Percentiles rank a stretch among this genome's conserved stretches.
These are phyloP conservation scores for Verbena officinalis DNA, from an alignment of 257 asterid genomes.

Conservation along the genomic window DNA sequence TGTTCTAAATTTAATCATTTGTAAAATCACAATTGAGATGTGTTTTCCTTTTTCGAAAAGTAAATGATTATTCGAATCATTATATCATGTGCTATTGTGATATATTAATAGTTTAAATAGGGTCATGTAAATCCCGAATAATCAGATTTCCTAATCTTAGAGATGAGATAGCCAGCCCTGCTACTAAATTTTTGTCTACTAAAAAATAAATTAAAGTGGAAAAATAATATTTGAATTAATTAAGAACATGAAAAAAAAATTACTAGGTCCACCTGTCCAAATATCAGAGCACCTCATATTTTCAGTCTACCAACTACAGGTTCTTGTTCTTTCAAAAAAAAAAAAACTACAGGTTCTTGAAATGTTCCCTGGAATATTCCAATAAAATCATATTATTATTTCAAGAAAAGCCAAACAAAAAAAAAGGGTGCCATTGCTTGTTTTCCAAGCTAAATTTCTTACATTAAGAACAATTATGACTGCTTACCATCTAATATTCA, in stretches of 20 bases:
- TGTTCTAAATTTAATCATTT: too few relatives aligned
- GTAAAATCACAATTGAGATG: too few relatives aligned
- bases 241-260: not conserved
- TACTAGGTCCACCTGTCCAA: not conserved
- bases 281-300: not conserved
- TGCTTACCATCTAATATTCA: not conserved
- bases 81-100: too few relatives aligned
- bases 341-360: not conserved
- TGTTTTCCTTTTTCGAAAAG: too few relatives aligned
- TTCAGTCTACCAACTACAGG: slow-evolving; percentile 1
- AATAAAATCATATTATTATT: slow-evolving; percentile 7
- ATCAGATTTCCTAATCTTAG: too few relatives aligned
- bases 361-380: slow-evolving; percentile 37
- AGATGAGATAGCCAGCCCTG: too few relatives aligned
- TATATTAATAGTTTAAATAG: too few relatives aligned
- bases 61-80: not conserved
- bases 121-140: too few relatives aligned
- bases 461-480: not conserved
- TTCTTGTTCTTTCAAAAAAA: too few relatives aligned
- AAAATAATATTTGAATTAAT: not conserved
- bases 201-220: too few relatives aligned
- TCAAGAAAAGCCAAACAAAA: not conserved
- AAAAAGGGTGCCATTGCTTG: not conserved
- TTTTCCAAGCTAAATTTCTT: slow-evolving; percentile 20
- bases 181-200: too few relatives aligned